Conservation (phyloP, 441 rosid genomes). For the Erysimum cheiri region DNA sequence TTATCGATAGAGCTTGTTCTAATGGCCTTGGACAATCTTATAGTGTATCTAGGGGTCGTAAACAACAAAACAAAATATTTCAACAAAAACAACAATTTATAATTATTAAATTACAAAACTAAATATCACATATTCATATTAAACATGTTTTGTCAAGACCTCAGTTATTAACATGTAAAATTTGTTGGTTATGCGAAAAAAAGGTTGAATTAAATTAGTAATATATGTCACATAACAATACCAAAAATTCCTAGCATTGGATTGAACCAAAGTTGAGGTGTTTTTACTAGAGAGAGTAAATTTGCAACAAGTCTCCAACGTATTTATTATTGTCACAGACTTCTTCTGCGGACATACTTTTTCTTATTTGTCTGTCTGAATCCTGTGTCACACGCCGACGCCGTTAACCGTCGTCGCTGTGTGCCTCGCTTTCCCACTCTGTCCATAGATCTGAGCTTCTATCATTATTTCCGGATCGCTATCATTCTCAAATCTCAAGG, state of each 20-base stretch:
- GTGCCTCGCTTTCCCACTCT: conserved; percentile 17
- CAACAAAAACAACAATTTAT: neutral
- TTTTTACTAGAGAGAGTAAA: no score
- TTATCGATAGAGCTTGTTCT: conserved; percentile 10
- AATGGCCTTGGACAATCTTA: conserved; percentile 10
- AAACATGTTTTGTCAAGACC: neutral
- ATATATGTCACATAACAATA: neutral
- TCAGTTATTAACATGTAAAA: neutral
- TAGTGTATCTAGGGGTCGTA: neutral
- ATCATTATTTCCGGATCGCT: neutral
- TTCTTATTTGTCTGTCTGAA: conserved; percentile 22
- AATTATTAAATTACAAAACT: neutral
- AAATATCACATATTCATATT: neutral
- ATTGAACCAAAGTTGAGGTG: neutral
- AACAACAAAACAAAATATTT: neutral
- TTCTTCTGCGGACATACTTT: conserved; percentile 8
- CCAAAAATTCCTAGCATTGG: neutral
- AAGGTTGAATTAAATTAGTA: no score
- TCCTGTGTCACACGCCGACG: conserved; percentile 40
- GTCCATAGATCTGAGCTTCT: conserved; percentile 33
- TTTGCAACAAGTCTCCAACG: neutral
- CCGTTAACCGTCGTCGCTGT: conserved; percentile 38
- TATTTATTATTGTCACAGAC: conserved; percentile 24
- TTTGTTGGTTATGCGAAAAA: neutral
- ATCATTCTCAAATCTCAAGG: conserved; percentile 17